phyloP scores from a whole-genome alignment of 2,329 filamentous ascomycete genomes.

The Botryosphaeria dothidea region DNA sequence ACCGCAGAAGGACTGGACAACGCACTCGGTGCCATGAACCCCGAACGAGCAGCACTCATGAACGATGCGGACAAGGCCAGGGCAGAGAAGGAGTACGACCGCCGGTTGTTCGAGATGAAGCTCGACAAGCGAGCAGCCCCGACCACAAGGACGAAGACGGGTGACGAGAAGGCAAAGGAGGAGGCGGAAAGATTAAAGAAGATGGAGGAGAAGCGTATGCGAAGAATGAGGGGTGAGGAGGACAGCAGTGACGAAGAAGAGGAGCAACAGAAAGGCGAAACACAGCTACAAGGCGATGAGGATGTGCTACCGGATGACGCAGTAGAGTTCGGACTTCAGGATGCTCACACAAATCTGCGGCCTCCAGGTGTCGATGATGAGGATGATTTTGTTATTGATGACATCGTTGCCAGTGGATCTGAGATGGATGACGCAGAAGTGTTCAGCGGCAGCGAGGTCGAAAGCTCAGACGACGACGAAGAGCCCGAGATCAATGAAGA shows the following conservation, averaged over 20 bases:
- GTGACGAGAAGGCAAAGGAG: constrained; percentile 78
- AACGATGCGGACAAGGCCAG: constrained; percentile 59
- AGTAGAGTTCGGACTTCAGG: constrained; percentile 62
- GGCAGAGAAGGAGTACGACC: constrained; percentile 85
- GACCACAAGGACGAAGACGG: constrained; percentile 85
- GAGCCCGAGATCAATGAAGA: constrained; percentile 35
- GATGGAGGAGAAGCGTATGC: constrained; percentile 78
- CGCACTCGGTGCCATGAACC: constrained; percentile 51
- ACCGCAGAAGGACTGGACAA: constrained; percentile 40
- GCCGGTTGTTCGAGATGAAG: constrained; percentile 76
- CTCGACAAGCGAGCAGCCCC: constrained; percentile 84
- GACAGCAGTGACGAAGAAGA: constrained; percentile 68
- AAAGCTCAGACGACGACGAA: constrained; percentile 31
- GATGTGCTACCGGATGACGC: constrained; percentile 53
- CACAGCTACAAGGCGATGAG: constrained; percentile 35
- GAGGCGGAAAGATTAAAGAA: constrained; percentile 75
- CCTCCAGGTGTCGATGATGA: constrained; percentile 71
- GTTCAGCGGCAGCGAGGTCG: constrained; percentile 28
- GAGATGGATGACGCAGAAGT: constrained; percentile 42
- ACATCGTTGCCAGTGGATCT: constrained; percentile 80
- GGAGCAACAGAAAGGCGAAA: constrained; percentile 40
- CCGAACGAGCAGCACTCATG: constrained; percentile 63
- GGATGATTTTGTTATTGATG: constrained; percentile 88
- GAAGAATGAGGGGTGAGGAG: constrained; percentile 85
- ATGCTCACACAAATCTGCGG: constrained; percentile 23